phyloP scores from a whole-genome alignment of 306 rosid genomes.

The Pyrus communis region DNA sequence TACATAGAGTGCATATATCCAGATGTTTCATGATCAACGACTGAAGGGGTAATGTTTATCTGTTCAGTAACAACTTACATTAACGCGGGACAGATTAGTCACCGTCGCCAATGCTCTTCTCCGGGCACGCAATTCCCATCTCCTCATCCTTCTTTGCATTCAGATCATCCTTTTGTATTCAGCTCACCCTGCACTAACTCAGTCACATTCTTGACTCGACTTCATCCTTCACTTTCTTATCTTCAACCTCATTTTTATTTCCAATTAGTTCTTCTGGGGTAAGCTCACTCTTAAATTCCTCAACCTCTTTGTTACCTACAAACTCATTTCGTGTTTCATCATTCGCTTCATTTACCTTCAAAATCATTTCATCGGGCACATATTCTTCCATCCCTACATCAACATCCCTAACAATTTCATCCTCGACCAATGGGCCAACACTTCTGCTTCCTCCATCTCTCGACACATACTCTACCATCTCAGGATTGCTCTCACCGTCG shows the following conservation, averaged over 20 bases:
- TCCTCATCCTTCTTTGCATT: constrained; percentile 13
- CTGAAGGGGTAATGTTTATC: neutral
- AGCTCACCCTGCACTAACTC: neutral
- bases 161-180: neutral
- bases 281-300: constrained; percentile 13
- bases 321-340: neutral
- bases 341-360: neutral
- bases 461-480: constrained; percentile 34
- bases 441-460: constrained; percentile 24
- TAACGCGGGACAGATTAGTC: constrained; percentile 27
- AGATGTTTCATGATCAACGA: neutral
- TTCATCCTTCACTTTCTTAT: neutral
- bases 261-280: constrained; percentile 7
- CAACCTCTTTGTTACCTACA: constrained; percentile 8
- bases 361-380: constrained; percentile 19
- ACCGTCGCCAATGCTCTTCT: constrained; percentile 38
- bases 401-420: constrained; percentile 29
- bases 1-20: constrained; percentile 20
- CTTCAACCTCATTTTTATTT: constrained; percentile 1
- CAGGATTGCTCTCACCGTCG: constrained; percentile 36
- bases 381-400: constrained; percentile 32
- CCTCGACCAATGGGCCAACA: constrained; percentile 20
- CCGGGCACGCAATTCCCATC: constrained; percentile 27
- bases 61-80: constrained; percentile 30
- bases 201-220: neutral